phyloP scores from a whole-genome alignment of 768 basidiomycete species.

The Leccinellum luteum region DNA sequence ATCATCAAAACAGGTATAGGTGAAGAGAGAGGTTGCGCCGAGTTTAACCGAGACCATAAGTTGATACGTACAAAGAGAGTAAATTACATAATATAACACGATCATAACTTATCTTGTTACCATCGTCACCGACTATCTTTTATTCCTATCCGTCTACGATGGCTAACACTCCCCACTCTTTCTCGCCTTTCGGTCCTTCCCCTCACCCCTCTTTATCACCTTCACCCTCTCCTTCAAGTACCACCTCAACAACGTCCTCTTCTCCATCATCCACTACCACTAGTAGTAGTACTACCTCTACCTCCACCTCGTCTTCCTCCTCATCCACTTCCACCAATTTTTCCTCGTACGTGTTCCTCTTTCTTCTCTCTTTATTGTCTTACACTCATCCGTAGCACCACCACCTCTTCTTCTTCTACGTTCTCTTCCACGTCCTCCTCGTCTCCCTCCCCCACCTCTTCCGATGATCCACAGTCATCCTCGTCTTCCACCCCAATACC shows the following conservation, averaged over 20 bases:
- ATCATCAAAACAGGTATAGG: too few species aligned
- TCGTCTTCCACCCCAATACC: neutral
- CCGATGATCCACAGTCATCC: neutral
- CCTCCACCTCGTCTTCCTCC: neutral
- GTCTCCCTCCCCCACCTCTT: neutral
- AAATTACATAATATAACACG: too few species aligned
- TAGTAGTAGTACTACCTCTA: neutral
- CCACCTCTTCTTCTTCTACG: neutral
- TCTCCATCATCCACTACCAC: neutral
- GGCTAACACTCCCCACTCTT: too few species aligned
- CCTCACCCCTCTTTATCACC: neutral
- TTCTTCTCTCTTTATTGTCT: neutral
- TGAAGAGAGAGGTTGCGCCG: too few species aligned
- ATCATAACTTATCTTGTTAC: too few species aligned
- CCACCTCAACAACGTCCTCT: neutral
- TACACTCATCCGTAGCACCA: neutral
- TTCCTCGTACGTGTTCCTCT: slow-evolving; percentile 8
- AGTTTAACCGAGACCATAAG: too few species aligned
- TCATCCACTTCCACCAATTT: neutral
- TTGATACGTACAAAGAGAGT: too few species aligned
- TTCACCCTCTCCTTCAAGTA: neutral
- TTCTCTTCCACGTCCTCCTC: slow-evolving; percentile 5
- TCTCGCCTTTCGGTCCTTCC: too few species aligned
- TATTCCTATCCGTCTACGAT: too few species aligned
- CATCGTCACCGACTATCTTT: too few species aligned